These are phyloP conservation scores for Melampsora americana DNA, from an alignment of 1,284 basidiomycete species.

Conservation along the genomic window DNA sequence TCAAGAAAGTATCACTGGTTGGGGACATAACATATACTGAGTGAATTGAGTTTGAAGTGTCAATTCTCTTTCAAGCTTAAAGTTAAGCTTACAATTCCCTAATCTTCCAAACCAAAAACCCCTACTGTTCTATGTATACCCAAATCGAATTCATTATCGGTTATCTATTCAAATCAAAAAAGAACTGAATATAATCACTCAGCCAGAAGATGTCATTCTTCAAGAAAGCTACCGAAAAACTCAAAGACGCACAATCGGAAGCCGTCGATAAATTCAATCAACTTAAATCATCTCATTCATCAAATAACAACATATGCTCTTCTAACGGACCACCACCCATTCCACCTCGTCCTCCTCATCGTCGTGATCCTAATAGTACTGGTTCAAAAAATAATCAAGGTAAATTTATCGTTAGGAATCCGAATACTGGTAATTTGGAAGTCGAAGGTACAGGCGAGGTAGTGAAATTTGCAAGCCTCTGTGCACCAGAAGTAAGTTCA, in stretches of 20 bases:
- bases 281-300: constrained; percentile 10
- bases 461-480: constrained; percentile 37
- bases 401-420: constrained; percentile 34
- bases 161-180: too few relatives aligned
- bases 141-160: too few relatives aligned
- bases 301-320: not conserved
- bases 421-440: constrained; percentile 26
- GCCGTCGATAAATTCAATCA: constrained; percentile 33
- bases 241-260: constrained; percentile 21
- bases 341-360: not conserved
- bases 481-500: constrained; percentile 33
- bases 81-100: too few relatives aligned
- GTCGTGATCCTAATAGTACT: not conserved
- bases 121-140: too few relatives aligned
- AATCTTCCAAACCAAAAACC: too few relatives aligned
- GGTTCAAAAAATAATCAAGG: constrained; percentile 24
- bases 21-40: too few relatives aligned
- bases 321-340: constrained; percentile 11
- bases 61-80: too few relatives aligned
- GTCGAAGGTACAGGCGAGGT: constrained; percentile 34
- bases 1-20: too few relatives aligned
- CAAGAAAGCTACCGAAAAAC: constrained; percentile 28
- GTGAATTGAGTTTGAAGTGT: too few relatives aligned
- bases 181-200: not conserved
- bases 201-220: constrained; percentile 28